Base-by-base conservation (phyloP, 805 yeast genomes). In the Pichia deserticola region DNA sequence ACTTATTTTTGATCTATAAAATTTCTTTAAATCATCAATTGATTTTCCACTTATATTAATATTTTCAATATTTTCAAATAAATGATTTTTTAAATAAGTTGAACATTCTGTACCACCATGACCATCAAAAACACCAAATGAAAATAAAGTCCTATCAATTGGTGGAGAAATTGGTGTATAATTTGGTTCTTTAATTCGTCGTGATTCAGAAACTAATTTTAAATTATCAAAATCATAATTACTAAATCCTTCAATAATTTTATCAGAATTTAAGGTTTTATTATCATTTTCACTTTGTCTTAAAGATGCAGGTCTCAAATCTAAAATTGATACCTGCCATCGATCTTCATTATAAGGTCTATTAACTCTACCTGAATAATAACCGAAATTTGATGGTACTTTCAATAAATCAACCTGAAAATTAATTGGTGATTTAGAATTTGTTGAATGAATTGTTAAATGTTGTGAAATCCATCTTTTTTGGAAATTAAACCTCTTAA, bases 21-120 rank as follows among this genome's bases (percentile, higher is more conserved):
- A 66, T 45, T 73, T 65, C 25, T 82, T 69, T 40, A 90, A 58
- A 3, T 70, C 68, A 44, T 71, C 59, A 27, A 72, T 61, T 5
- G 56, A 49, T 6, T 52, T 53, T 57, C 59, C 76, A 65, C 49
- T 68, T 59, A 46, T 63, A 60, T 50, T 70, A 45, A 63, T 72
- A 36, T 54, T 58, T 54, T 81, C 95, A 61, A 77, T 78, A 58
- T 64, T 73, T 55, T 60, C 62, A 49, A 74, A 81, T 33, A 93
- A 70, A 48, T 80, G 70, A 4, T 72, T 65, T 25, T 74, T 68
- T 11, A 90, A 69, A 59, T 76, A 85, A 28, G 71, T 74, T 42
- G 89, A 75, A 58, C 96, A 87, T 48, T 82, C 82, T 28, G 73
- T 74, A 27, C 96, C 95, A 7, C 98, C 99, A 67, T 93, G 99